These are phyloP conservation scores for Symbiodinium natans DNA, from an alignment of 73 alveolate species.

Conservation along the genomic window DNA sequence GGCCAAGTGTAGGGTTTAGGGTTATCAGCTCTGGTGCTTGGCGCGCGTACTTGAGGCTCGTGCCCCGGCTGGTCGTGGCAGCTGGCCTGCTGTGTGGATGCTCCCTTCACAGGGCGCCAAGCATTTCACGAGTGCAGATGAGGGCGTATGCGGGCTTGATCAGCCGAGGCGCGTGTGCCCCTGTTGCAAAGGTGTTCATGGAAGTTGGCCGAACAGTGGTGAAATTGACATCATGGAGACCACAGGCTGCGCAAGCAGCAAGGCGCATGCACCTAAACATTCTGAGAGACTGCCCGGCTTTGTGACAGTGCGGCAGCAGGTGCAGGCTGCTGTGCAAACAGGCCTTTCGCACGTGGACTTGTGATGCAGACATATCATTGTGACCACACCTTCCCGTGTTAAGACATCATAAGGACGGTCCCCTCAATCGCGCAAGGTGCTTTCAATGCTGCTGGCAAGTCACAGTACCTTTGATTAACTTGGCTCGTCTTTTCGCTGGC, in stretches of 20 bases:
- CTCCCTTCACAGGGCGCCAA: conserved; percentile 47
- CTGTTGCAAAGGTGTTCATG: not conserved
- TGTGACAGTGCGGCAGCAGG: not conserved
- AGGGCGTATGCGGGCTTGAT: too few relatives aligned
- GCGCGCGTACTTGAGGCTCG: not conserved
- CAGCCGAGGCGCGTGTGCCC: not conserved
- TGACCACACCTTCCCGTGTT: too few relatives aligned
- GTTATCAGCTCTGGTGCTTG: not conserved
- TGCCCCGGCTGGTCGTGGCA: conserved; percentile 41
- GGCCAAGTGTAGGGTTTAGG: too few relatives aligned
- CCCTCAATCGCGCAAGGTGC: not conserved
- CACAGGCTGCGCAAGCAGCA: conserved; percentile 18
- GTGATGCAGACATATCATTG: not conserved
- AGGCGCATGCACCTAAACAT: not conserved
- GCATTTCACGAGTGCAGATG: too few relatives aligned
- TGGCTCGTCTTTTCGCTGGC: not conserved
- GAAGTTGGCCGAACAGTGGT: not conserved
- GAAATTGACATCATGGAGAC: conserved; percentile 62
- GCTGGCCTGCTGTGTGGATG: conserved; percentile 71
- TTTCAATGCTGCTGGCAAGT: not conserved
- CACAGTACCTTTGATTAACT: not conserved
- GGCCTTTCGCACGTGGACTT: not conserved
- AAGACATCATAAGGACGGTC: too few relatives aligned
- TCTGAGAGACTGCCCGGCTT: too few relatives aligned
- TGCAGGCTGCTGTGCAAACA: not conserved